Base-by-base conservation (phyloP, 2,329 filamentous ascomycete species). In the Pyricularia pennisetigena region DNA sequence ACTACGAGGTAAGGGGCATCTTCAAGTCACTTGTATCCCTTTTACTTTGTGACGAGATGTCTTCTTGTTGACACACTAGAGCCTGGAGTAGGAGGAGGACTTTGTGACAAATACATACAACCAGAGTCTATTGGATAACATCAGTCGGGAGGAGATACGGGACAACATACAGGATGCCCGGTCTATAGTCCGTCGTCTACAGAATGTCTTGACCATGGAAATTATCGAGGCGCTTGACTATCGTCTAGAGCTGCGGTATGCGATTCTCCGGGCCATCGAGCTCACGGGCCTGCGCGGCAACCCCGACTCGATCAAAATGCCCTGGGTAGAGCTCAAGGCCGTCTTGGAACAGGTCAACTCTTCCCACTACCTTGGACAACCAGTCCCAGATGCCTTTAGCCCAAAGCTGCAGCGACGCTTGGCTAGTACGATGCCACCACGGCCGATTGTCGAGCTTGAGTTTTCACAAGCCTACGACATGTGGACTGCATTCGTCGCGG, bases 51-150 rank as follows among this genome's bases (percentile, higher is more conserved):
- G 6, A 10, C 8, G 35, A 26, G 9, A 14, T 20, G 16, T 26
- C 14, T 49, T 9, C 35, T 35, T 49, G 64, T 28, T 35, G 26
- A 41, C 32, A 29, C 24, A 65, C 2, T 12, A 1, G 8, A 16
- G 14, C 24, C 28, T 20, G 12, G 24, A 2, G 20, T 30, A 94
- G 89, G 95, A 99, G 79, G 95, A 99, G 78, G 95, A 99, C 75
- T 97, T 99, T 75, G 92, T 96, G 24, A 94, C 93, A 7, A 93
- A 97, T 76, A 91, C 94, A 0, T 98, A 95, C 76, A 90, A 93
- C 72, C 87, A 94, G 54, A 88, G 87, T 14, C 81, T 99, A 0
- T 83, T 98, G 7, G 86, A 88, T 29, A 79, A 84, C 16, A 83
- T 94, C 69, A 81, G 86, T 20, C 78, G 83, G 2, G 79, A 82